phyloP scores from a whole-genome alignment of 176 grass and related monocot genomes.

The Avena sativa region DNA sequence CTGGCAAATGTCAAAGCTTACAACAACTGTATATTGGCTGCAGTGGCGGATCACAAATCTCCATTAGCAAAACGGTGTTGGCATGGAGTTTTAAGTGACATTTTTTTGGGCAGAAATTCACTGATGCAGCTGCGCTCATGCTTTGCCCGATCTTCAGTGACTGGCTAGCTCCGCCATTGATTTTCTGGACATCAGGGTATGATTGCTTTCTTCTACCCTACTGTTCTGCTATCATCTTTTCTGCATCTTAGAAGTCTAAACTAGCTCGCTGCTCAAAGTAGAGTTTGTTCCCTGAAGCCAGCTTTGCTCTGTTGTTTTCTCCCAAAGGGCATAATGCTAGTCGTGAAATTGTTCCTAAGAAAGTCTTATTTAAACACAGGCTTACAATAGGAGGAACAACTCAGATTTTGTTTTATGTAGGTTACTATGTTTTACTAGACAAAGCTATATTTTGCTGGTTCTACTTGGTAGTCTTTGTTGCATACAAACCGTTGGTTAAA shows the following conservation, averaged over 20 bases:
- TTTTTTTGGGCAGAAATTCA: too few relatives aligned
- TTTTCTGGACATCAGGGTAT: constrained; percentile 72
- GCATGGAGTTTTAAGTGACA: too few relatives aligned
- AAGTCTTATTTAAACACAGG: neutral
- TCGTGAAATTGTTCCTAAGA: neutral
- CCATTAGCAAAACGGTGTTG: too few relatives aligned
- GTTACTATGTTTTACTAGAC: neutral
- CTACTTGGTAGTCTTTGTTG: constrained; percentile 9
- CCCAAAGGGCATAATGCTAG: neutral
- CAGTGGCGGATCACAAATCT: too few relatives aligned
- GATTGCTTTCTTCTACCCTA: neutral
- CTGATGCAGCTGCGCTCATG: too few relatives aligned
- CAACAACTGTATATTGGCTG: constrained; percentile 81
- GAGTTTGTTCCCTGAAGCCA: constrained; percentile 4
- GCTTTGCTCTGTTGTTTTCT: neutral
- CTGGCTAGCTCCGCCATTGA: neutral
- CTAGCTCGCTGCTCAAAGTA: neutral
- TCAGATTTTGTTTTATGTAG: neutral
- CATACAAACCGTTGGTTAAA: neutral
- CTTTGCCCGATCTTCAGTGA: too few relatives aligned
- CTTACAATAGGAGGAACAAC: neutral
- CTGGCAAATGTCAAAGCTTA: constrained; percentile 59
- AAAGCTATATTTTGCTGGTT: neutral
- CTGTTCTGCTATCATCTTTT: neutral
- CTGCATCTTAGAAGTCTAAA: neutral